These are phyloP conservation scores for Penicillium griseofulvum DNA, from an alignment of 2,329 filamentous ascomycete genomes.

Conservation along the genomic window DNA sequence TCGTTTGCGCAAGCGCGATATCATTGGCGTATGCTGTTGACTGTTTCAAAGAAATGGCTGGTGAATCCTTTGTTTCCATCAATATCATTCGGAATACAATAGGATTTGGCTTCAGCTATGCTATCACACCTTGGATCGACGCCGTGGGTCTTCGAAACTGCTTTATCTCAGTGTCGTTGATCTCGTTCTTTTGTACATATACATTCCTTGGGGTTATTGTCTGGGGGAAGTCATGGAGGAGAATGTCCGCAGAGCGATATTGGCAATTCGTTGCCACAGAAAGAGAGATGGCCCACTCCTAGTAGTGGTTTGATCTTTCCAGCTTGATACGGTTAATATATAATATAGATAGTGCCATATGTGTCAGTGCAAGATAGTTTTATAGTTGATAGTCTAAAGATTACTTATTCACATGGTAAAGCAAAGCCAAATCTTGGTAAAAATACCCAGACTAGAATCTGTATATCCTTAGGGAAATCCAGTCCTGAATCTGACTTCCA, in stretches of 20 bases:
- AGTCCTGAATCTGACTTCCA: background rate
- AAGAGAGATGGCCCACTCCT: background rate
- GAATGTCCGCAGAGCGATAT: background rate
- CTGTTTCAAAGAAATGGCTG: background rate
- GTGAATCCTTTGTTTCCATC: background rate
- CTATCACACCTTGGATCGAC: background rate
- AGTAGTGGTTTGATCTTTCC: background rate
- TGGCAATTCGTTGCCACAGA: background rate
- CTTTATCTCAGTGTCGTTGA: background rate
- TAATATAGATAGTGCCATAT: background rate
- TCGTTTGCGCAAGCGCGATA: background rate
- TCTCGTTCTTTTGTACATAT: background rate
- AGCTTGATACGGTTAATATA: background rate
- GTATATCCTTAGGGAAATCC: no score
- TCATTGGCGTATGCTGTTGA: background rate
- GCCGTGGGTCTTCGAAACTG: background rate
- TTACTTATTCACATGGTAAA: background rate
- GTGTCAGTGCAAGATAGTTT: background rate
- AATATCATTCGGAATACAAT: background rate
- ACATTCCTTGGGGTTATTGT: background rate
- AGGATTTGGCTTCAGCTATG: background rate
- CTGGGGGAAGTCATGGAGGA: background rate
- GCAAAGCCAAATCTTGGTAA: background rate
- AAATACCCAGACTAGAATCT: no score
- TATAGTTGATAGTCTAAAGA: background rate